Base-by-base conservation (phyloP, 176 grass and related monocot species). In the Rhynchospora tenuis region DNA sequence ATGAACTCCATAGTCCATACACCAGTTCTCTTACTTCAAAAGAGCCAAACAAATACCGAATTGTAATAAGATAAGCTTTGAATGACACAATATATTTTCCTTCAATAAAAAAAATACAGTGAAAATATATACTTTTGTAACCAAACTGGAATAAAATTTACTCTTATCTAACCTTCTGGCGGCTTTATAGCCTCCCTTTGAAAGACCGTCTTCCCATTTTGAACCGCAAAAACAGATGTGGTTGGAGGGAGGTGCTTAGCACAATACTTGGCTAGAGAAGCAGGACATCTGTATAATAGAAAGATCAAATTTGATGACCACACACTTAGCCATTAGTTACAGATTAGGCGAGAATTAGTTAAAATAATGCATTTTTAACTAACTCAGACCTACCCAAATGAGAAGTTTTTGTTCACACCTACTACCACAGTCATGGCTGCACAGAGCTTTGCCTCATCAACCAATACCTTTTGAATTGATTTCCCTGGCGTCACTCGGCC, bases 381-480 rank as follows among this genome's bases (percentile, higher is more conserved):
- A 33, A 74, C 23, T 19, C 14, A 14, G 3, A 81, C 91, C 83
- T 87, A 99, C 97, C 93, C 91, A 57, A 93, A 86, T 0, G 96
- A 93, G 86, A 86, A 92, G 78, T 91, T 91, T 56, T 90, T 95
- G 48, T 93, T 92, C 52, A 90, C 85, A 81, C 97, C 97, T 33
- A 99, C 89, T 47, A 99, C 88, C 28, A 96, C 88, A 27, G 77
- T 80, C 83, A 73, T 89, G 88, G 97, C 97, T 11, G 88, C 91
- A 62, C 93, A 96, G 31, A 84, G 88, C 88, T 89, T 99, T 46
- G 97, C 93, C 80, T 99, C 93, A 88, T 92, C 91, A 85, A 96
- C 93, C 1, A 99, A 79, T 62, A 90, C 86, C 67, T 89, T 93
- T 59, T 87, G 91, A 68, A 99, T 95, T 27, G 97, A 99, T 73